phyloP scores from a whole-genome alignment of 768 basidiomycete genomes.

The Cubamyces lactineus region DNA sequence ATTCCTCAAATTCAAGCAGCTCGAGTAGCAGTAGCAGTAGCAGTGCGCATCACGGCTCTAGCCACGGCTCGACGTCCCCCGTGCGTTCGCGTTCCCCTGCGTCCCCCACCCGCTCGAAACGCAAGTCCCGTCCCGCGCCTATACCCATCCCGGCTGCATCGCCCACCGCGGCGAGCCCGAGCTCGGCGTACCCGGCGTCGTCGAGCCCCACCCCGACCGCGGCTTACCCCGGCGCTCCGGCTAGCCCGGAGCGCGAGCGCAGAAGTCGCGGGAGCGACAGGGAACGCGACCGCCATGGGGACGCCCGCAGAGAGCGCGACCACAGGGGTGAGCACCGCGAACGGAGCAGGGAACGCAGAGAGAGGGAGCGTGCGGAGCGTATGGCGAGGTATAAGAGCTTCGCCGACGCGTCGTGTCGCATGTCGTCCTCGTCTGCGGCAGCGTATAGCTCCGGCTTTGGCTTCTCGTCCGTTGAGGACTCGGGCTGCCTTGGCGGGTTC shows the following conservation, averaged over 20 bases:
- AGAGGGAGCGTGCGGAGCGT: constrained; percentile 10
- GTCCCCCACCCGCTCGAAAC: constrained; percentile 17
- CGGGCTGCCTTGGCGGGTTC: constrained; percentile 23
- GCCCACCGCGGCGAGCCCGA: background rate
- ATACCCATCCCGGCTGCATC: constrained; percentile 12
- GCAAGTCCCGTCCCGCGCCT: constrained; percentile 22
- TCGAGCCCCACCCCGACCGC: constrained; percentile 5
- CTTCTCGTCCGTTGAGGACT: constrained; percentile 8
- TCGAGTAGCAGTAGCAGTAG: background rate
- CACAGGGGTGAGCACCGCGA: too few species aligned
- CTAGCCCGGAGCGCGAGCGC: constrained; percentile 26
- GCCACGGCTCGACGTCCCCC: constrained; percentile 12
- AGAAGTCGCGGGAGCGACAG: constrained; percentile 16
- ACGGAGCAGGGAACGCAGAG: constrained; percentile 5
- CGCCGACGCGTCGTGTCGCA: constrained; percentile 7
- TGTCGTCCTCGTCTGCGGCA: background rate
- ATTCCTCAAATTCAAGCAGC: background rate
- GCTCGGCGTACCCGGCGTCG: background rate
- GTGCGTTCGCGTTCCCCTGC: constrained; percentile 20
- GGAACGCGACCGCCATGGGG: background rate
- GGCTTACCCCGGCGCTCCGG: constrained; percentile 14
- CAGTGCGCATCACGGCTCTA: background rate
- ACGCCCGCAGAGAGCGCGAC: too few species aligned
- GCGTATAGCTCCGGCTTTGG: constrained; percentile 2
- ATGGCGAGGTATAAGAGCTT: constrained; percentile 7